These are phyloP conservation scores for Pezicula radicicola DNA, from an alignment of 2,329 filamentous ascomycete genomes.

Conservation along the genomic window DNA sequence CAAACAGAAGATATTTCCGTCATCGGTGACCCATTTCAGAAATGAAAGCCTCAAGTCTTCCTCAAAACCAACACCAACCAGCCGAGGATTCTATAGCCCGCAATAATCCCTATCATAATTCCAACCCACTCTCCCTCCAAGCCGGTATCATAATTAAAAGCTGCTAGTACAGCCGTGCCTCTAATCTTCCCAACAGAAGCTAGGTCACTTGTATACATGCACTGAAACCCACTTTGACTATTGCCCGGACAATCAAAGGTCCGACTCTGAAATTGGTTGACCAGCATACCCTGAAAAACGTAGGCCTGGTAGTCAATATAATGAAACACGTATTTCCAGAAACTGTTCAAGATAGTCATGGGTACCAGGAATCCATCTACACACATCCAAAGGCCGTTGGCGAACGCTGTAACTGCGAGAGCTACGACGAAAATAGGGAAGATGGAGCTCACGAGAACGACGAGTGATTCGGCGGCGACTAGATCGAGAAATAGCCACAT, in stretches of 20 bases:
- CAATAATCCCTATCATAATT: slow-evolving; percentile 74
- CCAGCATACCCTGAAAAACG: slow-evolving; percentile 91
- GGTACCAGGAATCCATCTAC: slow-evolving; percentile 80
- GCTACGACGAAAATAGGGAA: slow-evolving; percentile 79
- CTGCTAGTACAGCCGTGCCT: slow-evolving; percentile 65
- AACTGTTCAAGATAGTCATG: slow-evolving; percentile 69
- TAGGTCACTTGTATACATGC: slow-evolving; percentile 67
- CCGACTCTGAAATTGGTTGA: slow-evolving; percentile 73
- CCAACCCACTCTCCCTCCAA: slow-evolving; percentile 68
- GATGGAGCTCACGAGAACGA: slow-evolving; percentile 70
- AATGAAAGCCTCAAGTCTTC: slow-evolving; percentile 12
- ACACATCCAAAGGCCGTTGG: slow-evolving; percentile 88
- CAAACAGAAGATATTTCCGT: too few relatives aligned
- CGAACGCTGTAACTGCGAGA: slow-evolving; percentile 77
- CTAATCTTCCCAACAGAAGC: slow-evolving; percentile 64
- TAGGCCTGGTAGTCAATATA: slow-evolving; percentile 87
- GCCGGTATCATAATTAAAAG: slow-evolving; percentile 67
- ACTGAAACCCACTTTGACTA: slow-evolving; percentile 35
- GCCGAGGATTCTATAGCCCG: slow-evolving; percentile 67
- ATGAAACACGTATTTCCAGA: slow-evolving; percentile 84
- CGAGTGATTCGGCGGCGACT: slow-evolving; percentile 76
- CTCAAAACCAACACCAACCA: slow-evolving; percentile 53
- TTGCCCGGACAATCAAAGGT: slow-evolving; percentile 54
- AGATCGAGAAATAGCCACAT: slow-evolving; percentile 86
- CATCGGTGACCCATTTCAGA: too few relatives aligned